Conservation (phyloP, 306 rosid species). For the Malus orientalis region DNA sequence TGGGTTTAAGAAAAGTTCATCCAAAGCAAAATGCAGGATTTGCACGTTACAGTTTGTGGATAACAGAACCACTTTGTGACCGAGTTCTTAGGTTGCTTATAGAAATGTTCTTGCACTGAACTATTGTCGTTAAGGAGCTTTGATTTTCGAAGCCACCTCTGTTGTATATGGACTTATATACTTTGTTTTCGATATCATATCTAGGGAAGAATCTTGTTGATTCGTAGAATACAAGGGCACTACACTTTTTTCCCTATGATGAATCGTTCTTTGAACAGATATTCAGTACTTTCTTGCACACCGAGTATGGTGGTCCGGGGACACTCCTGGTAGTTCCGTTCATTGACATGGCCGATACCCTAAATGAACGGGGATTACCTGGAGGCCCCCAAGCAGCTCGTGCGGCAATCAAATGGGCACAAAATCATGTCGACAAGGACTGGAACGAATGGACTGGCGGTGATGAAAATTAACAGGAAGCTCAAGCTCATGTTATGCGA, state of each 20-base stretch:
- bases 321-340: constrained; percentile 75
- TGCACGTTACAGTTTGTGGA: not conserved
- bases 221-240: not conserved
- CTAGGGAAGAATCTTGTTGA: not conserved
- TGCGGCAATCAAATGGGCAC: constrained; percentile 81
- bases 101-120: not conserved
- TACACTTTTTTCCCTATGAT: constrained; percentile 5
- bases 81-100: not conserved
- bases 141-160: not conserved
- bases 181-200: not conserved
- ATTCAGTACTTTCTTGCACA: constrained; percentile 58
- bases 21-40: not conserved
- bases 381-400: constrained; percentile 91
- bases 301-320: constrained; percentile 95
- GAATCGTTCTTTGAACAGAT: constrained; percentile 40
- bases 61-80: not conserved
- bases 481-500: not conserved
- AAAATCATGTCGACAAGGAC: constrained; percentile 74
- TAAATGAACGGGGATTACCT: constrained; percentile 59
- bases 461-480: constrained; percentile 19
- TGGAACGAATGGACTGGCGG: constrained; percentile 78
- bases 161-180: not conserved
- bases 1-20: not conserved
- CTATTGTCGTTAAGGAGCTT: not conserved
- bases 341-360: constrained; percentile 70